Percentiles rank a stretch among this genome's conserved stretches.
phyloP scores from a whole-genome alignment of 768 basidiomycete species.

The Kwoniella mangroviensis region DNA sequence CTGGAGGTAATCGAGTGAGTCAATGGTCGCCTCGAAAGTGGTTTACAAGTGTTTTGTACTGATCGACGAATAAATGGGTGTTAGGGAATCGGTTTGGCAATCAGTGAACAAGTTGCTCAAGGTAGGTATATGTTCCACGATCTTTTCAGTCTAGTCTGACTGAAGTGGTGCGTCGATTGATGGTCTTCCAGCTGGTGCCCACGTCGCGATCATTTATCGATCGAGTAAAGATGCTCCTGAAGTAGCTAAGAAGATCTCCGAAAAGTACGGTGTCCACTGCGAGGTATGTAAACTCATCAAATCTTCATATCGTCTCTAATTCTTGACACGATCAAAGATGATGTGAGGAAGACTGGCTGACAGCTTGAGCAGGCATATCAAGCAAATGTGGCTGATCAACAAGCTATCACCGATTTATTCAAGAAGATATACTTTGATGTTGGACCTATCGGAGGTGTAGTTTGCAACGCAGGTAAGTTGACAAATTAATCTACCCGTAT shows the following conservation, averaged over 20 bases:
- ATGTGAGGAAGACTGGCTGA: too few relatives aligned
- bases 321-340: too few relatives aligned
- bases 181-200: slow-evolving; percentile 37
- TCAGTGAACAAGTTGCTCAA: slow-evolving; percentile 41
- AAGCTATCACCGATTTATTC: slow-evolving; percentile 41
- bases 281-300: too few relatives aligned
- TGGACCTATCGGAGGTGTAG: slow-evolving; percentile 52
- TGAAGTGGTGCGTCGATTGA: too few relatives aligned
- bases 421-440: slow-evolving; percentile 47
- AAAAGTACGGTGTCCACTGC: slow-evolving; percentile 47
- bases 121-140: too few relatives aligned
- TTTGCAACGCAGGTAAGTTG: slow-evolving; percentile 51
- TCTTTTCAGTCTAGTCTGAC: too few relatives aligned
- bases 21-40: neutral
- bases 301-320: too few relatives aligned
- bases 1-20: slow-evolving; percentile 47
- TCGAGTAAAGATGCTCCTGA: slow-evolving; percentile 43
- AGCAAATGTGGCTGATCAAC: slow-evolving; percentile 46
- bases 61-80: neutral
- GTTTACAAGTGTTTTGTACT: neutral
- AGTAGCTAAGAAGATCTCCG: slow-evolving; percentile 46
- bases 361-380: slow-evolving; percentile 45
- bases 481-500: neutral
- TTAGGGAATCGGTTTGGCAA: slow-evolving; percentile 45
- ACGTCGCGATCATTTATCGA: slow-evolving; percentile 51